Evolutionary conservation across 225 moss, liverwort and hornwort species (phyloP), one percentile per base, ranked within the genome.

Genomic region (Takakia lepidozioides): DNA sequence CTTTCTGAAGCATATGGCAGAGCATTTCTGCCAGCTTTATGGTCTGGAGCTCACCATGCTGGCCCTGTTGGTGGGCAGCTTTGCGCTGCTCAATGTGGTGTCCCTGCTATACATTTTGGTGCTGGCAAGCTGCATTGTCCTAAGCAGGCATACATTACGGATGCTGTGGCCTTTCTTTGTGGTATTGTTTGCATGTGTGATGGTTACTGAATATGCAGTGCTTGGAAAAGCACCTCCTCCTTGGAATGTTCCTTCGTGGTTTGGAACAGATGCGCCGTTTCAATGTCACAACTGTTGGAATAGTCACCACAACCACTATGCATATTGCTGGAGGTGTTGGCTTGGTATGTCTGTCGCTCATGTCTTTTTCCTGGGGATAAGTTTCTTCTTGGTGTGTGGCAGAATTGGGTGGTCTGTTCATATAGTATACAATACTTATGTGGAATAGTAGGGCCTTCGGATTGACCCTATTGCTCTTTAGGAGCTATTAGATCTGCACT

Each of bases 41-140:
- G 93, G 93, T 43, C 76, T 95, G 54, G 84, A 95, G 65, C 69
- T 86, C 71, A 86, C 79, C 66, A 95, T 95, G 93, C 52, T 95
- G 55, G 79, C 84, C 13, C 60, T 95, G 34, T 62, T 95, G 4
- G 65, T 89, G 21, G 84, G 84, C 41, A 80, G 89, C 52, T 95
- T 95, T 52, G 75, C 78, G 18, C 65, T 90, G 48, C 84, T 95
- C 13, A 95, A 95, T 39, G 59, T 87, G 17, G 66, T 95, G 28
- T 95, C 93, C 3, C 79, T 95, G 47, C 78, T 66, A 55, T 89
- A 95, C 58, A 62, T 95, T 24, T 72, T 75, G 38, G 55, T 95
- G 55, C 79, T 95, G 63, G 93, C 81, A 29, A 72, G 89, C 37
- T 95, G 93, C 60, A 82, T 95, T 38, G 30, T 86, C 49, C 65